Conservation (phyloP, 768 basidiomycete species). For the Imleria badia region DNA sequence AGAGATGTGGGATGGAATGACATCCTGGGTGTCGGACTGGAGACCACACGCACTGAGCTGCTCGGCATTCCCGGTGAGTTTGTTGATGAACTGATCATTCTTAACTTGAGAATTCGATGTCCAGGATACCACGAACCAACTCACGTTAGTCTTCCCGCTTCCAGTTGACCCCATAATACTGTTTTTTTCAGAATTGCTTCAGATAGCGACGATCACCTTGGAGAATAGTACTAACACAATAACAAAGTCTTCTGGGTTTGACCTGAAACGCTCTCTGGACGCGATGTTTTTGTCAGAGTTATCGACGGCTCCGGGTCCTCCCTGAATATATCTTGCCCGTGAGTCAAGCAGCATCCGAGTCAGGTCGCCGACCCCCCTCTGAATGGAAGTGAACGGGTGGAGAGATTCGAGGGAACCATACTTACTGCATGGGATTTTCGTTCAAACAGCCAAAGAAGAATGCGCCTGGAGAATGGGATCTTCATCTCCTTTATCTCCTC, state of each 20-base stretch:
- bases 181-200: not conserved
- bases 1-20: constrained; percentile 5
- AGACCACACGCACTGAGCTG: not conserved
- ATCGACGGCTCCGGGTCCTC: too few species aligned
- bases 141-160: constrained; percentile 22
- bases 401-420: not conserved
- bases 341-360: too few species aligned
- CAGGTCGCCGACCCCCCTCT: too few species aligned
- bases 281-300: not conserved
- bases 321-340: too few species aligned
- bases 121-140: not conserved
- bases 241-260: constrained; percentile 8
- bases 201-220: not conserved
- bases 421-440: constrained; percentile 11
- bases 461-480: constrained; percentile 11
- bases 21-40: constrained; percentile 8
- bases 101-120: not conserved
- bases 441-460: constrained; percentile 5
- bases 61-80: constrained; percentile 3
- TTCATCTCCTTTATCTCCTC: constrained; percentile 22
- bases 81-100: constrained; percentile 13
- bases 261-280: not conserved
- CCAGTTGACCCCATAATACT: constrained; percentile 26
- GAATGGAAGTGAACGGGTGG: not conserved
- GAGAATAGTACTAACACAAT: constrained; percentile 10